Conservation (phyloP, 2,329 filamentous ascomycete species). For the Penicillium sp. region DNA sequence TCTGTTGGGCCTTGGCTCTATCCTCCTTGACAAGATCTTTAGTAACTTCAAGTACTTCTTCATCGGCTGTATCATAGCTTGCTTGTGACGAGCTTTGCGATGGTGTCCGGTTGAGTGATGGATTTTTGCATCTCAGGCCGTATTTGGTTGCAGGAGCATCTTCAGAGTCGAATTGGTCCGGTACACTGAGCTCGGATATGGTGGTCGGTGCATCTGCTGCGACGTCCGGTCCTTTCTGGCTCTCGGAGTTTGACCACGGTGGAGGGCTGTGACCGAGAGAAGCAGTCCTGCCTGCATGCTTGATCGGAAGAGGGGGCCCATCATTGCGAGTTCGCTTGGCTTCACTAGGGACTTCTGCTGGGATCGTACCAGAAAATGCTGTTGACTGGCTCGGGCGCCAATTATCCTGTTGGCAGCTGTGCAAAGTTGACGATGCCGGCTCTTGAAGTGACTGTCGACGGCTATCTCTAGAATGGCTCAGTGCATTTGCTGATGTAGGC, state of each 20-base stretch:
- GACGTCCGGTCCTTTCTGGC: background rate
- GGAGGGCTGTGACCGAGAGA: background rate
- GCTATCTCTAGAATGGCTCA: background rate
- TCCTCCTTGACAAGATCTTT: background rate
- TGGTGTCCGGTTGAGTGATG: constrained; percentile 13
- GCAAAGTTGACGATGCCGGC: background rate
- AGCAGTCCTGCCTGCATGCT: background rate
- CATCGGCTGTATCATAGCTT: constrained; percentile 35
- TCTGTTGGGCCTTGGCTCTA: background rate
- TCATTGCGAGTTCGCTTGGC: background rate
- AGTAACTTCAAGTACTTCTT: constrained; percentile 21
- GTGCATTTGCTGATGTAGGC: background rate
- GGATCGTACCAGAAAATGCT: background rate
- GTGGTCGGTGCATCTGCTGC: background rate
- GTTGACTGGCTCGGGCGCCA: background rate
- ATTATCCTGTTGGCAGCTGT: constrained; percentile 1
- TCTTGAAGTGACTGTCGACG: background rate
- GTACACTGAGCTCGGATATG: background rate
- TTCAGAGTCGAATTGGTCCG: background rate
- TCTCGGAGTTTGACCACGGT: background rate
- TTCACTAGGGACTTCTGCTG: background rate
- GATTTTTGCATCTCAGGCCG: background rate
- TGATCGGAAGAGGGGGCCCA: background rate
- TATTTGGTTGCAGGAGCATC: background rate
- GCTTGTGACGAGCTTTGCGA: constrained; percentile 24